Base-by-base conservation (phyloP, 2,329 filamentous ascomycete species). In the Fusarium sororula region DNA sequence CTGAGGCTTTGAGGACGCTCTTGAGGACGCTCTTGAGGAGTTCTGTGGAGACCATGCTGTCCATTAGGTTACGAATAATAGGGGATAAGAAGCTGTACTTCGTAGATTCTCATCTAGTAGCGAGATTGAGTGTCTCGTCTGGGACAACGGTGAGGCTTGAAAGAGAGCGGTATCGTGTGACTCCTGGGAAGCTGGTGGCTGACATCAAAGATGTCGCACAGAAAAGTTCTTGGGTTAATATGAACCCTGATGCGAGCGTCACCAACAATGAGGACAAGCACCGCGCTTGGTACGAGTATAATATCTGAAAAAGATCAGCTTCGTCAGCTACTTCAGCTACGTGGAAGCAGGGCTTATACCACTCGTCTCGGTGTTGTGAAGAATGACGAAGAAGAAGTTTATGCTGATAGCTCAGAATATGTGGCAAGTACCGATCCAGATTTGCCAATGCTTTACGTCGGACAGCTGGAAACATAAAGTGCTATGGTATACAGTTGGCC, bases 401-500 rank as follows among this genome's bases (percentile, higher is more conserved):
- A 14, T 15, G 45, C 7, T 2, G 7, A 35, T 1, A 8, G 48
- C 48, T 24, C 17, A 3, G 18, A 11, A 28, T 11, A 28, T 47
- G 18, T 47, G 2, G 3, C 4, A 4, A 47, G 20, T 1, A 1
- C 24, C 18, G 4, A 28, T 4, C 44, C 6, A 5, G 0, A 15
- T 28, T 20, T 28, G 12, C 18, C 8, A 28, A 28, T 47, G 0
- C 8, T 28, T 47, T 28, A 0, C 6, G 5, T 47, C 8, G 10
- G 8, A 18, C 18, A 18, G 6, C 17, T 51, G 1, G 3, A 13
- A 35, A 20, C 11, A 13, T n/a, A 35, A 51, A 20, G 6, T 10
- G 0, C 30, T 20, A 35, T 24, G 1, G 9, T 35, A 24, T 20
- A 35, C 17, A 0, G 4, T 2, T 8, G 12, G 8, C 15, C 4